A percentile compares a stretch with the other conserved stretches of the same genome.
Evolutionary conservation across 2,329 filamentous ascomycete species (phyloP).

Genomic region (Epichloe scottii): DNA sequence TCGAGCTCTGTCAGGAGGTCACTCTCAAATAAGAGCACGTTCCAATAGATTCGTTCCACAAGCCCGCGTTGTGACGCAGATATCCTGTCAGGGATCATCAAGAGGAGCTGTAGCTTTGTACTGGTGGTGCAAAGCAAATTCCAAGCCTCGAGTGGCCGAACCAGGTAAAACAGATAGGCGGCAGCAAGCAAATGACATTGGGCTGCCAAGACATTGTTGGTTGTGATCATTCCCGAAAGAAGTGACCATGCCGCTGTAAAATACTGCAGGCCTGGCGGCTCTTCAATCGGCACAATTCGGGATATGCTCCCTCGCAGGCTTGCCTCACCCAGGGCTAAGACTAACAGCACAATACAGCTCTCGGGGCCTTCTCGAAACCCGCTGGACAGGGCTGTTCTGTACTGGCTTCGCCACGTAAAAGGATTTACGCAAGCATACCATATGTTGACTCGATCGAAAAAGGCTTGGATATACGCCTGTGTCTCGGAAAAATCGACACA

Average conservation of each 20-base stretch:
- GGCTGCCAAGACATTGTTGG: slow-evolving; percentile 64
- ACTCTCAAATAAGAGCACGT: slow-evolving; percentile 67
- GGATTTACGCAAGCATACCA: slow-evolving; percentile 83
- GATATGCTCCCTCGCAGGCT: slow-evolving; percentile 67
- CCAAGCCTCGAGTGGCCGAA: slow-evolving; percentile 74
- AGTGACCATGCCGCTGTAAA: slow-evolving; percentile 72
- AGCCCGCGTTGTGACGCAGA: slow-evolving; percentile 60
- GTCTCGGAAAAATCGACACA: slow-evolving; percentile 64
- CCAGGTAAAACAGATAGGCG: slow-evolving; percentile 72
- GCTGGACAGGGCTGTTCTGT: slow-evolving; percentile 60
- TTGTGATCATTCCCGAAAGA: slow-evolving; percentile 65
- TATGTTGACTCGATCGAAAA: slow-evolving; percentile 69
- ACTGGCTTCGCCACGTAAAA: slow-evolving; percentile 66
- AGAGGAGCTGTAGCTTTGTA: slow-evolving; percentile 66
- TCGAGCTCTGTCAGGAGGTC: slow-evolving; percentile 70
- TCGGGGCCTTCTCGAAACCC: slow-evolving; percentile 69
- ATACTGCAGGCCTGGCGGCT: slow-evolving; percentile 65
- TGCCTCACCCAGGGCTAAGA: slow-evolving; percentile 65
- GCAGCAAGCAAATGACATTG: slow-evolving; percentile 73
- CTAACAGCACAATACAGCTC: slow-evolving; percentile 69
- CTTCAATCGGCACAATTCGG: slow-evolving; percentile 52
- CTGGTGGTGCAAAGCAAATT: slow-evolving; percentile 67
- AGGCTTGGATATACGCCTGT: slow-evolving; percentile 62
- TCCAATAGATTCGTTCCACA: slow-evolving; percentile 73
- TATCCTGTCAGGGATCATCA: slow-evolving; percentile 61